Evolutionary conservation across 176 grass and related monocot species (phyloP).

Genomic region (barley (Hordeum vulgare)): MorexV3_pseudomolecules_assembly NC_058523.1:380774343-380774842

Average conservation of each 20-base stretch:
- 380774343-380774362: neutral
- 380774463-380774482: neutral
- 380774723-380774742: no score
- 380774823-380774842: no score
- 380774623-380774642: neutral
- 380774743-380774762: no score
- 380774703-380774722: no score
- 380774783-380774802: no score
- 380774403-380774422: neutral
- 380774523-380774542: neutral
- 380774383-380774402: neutral
- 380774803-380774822: neutral
- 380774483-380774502: neutral
- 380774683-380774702: no score
- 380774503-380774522: neutral
- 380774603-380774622: neutral
- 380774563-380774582: neutral
- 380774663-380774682: no score
- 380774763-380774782: no score
- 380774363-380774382: neutral
- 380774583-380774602: neutral
- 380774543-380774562: neutral
- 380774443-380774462: no score
- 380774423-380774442: neutral
- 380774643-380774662: neutral